Base-by-base conservation (phyloP, 2,329 filamentous ascomycete species). In the Xylaria sp. region DNA sequence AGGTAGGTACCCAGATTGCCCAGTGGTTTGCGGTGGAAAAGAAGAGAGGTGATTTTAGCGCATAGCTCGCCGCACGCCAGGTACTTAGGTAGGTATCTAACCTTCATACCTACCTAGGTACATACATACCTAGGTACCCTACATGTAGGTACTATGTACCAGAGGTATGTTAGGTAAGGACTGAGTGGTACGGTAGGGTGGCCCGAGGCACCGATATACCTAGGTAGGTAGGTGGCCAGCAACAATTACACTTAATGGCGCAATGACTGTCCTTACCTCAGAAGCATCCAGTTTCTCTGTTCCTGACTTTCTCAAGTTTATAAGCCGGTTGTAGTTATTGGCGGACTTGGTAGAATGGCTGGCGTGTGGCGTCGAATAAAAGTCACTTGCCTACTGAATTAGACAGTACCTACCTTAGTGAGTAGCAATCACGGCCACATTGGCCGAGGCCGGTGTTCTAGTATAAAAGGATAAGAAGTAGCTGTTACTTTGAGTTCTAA, bases 371-470 rank as follows among this genome's bases (percentile, higher is more conserved):
- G 5, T 4, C 1, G 12, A 44, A 13, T 41, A 15, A 41, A 41
- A 41, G 9, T 44, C 23, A 44, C 39, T 15, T 44, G 18, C 28
- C 28, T 28, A 25, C 28, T 28, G 23, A 25, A 25, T 28, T 41
- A 41, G 4, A 41, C 15, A 41, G 10, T 41, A 15, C 15, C 39
- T 41, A 41, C 39, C 39, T 41, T 12, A 41, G 39, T 10, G 13
- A 41, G 28, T 10, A 44, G 12, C 13, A 18, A 44, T 18, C 12
- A 37, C 25, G 13, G 20, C 58, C 25, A 63, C 54, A 44, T 50
- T 34, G 63, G 46, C 63, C 52, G 56, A 46, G 50, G 41, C 51
- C 41, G 28, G 56, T 56, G 31, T 51, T 60, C 63, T 18, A 34
- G n/a, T 52, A 44, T 20, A 52, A 46, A 44, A 58, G 39, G 13